These are phyloP conservation scores for Pseudozyma flocculosa DNA, from an alignment of 1,284 basidiomycete genomes.

Conservation along the genomic window DNA sequence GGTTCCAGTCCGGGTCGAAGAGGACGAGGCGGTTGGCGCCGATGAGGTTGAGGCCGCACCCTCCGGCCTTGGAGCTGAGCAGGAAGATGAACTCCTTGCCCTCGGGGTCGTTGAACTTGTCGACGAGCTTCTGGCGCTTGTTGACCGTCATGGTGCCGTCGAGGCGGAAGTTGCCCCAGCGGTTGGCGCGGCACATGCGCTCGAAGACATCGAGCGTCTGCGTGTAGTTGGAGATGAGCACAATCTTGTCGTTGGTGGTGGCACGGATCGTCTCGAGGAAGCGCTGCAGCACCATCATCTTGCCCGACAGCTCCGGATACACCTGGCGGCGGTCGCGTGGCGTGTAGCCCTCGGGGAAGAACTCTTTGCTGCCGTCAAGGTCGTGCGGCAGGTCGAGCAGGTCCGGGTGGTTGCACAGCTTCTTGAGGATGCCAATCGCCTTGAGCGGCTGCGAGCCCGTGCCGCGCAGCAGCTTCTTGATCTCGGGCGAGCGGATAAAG, in stretches of 20 bases:
- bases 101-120: slow-evolving; percentile 93
- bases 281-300: slow-evolving; percentile 82
- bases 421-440: slow-evolving; percentile 94
- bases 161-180: slow-evolving; percentile 87
- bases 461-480: slow-evolving; percentile 85
- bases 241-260: slow-evolving; percentile 80
- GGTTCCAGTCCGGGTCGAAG: slow-evolving; percentile 99
- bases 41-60: slow-evolving; percentile 97
- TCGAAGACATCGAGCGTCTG: slow-evolving; percentile 81
- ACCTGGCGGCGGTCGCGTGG: slow-evolving; percentile 60
- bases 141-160: slow-evolving; percentile 91
- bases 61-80: slow-evolving; percentile 95
- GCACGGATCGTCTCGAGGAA: slow-evolving; percentile 52
- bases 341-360: slow-evolving; percentile 80
- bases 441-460: slow-evolving; percentile 92
- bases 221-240: slow-evolving; percentile 97
- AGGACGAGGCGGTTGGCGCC: slow-evolving; percentile 94
- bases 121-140: slow-evolving; percentile 95
- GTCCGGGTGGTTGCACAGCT: slow-evolving; percentile 96
- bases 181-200: slow-evolving; percentile 60
- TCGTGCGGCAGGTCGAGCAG: slow-evolving; percentile 84
- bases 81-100: slow-evolving; percentile 95
- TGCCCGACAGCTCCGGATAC: slow-evolving; percentile 49
- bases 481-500: slow-evolving; percentile 92
- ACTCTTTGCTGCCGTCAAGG: slow-evolving; percentile 76